These are phyloP conservation scores for Tetrahymena thermophila DNA, from an alignment of 73 alveolate species.

Conservation along the genomic window DNA sequence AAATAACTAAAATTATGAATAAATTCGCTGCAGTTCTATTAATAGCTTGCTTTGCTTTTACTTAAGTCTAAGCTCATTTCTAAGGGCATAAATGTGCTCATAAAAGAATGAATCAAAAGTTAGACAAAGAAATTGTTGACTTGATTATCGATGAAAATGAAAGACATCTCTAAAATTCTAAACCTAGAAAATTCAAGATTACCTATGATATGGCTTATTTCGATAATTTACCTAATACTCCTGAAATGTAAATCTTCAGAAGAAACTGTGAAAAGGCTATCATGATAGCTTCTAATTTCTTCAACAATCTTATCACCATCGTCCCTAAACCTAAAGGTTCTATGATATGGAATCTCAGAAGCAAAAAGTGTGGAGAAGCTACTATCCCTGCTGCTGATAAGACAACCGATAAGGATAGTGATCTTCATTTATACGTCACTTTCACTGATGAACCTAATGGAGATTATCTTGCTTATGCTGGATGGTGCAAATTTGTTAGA, in stretches of 20 bases:
- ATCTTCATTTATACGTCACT: background rate
- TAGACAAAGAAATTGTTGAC: no score
- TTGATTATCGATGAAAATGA: no score
- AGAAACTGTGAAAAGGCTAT: background rate
- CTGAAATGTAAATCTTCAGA: background rate
- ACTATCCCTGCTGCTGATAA: background rate
- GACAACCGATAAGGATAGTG: background rate
- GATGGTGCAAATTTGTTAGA: background rate
- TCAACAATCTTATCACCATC: background rate
- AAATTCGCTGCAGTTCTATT: background rate
- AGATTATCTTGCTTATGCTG: background rate
- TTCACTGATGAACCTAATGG: background rate
- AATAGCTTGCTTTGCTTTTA: background rate
- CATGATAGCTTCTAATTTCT: background rate
- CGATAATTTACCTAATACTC: background rate
- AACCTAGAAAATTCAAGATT: background rate
- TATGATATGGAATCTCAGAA: background rate
- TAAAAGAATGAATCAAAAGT: no score
- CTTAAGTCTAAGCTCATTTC: background rate
- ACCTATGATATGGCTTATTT: background rate
- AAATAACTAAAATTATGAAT: background rate
- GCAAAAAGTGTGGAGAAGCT: background rate
- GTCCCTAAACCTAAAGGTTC: background rate
- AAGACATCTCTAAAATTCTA: no score
- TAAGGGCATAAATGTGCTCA: background rate